Evolutionary conservation across 495 filamentous ascomycete species (phyloP).

Genomic region (Penicillium herquei): DNA sequence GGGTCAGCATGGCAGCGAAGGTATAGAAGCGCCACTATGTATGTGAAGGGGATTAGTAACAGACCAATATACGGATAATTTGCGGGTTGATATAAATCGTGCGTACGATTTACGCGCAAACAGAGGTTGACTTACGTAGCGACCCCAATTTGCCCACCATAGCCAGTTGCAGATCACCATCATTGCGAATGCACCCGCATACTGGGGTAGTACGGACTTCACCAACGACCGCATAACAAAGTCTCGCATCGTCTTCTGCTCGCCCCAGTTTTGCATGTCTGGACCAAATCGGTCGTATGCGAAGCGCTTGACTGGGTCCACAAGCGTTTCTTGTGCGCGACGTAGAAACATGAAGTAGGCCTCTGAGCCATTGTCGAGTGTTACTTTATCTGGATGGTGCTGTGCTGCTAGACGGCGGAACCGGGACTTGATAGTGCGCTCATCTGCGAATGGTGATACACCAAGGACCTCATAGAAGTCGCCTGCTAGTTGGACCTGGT

Average conservation of each 20-base stretch:
- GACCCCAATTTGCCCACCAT: conserved; percentile 81
- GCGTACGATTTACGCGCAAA: neutral
- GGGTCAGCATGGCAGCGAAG: conserved; percentile 62
- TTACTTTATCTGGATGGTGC: conserved; percentile 86
- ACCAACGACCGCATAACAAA: conserved; percentile 66
- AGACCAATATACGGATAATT: neutral
- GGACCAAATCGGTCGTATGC: conserved; percentile 93
- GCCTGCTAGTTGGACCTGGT: conserved; percentile 64
- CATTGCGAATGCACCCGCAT: conserved; percentile 57
- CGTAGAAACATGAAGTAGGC: conserved; percentile 78
- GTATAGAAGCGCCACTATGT: conserved; percentile 80
- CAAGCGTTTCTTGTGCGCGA: conserved; percentile 77
- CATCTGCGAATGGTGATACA: conserved; percentile 64
- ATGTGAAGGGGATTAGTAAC: neutral
- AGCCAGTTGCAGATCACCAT: conserved; percentile 69
- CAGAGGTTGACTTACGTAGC: conserved; percentile 47
- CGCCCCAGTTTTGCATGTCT: conserved; percentile 64
- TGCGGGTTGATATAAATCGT: neutral
- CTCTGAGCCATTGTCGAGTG: conserved; percentile 36
- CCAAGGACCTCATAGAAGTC: conserved; percentile 77
- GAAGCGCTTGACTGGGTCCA: conserved; percentile 76
- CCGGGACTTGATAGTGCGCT: conserved; percentile 74
- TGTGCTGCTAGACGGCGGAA: conserved; percentile 82
- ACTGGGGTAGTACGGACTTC: conserved; percentile 56
- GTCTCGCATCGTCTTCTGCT: conserved; percentile 70